Evolutionary conservation across 1,284 basidiomycete species (phyloP).

Genomic region (Meira nashicola): DNA sequence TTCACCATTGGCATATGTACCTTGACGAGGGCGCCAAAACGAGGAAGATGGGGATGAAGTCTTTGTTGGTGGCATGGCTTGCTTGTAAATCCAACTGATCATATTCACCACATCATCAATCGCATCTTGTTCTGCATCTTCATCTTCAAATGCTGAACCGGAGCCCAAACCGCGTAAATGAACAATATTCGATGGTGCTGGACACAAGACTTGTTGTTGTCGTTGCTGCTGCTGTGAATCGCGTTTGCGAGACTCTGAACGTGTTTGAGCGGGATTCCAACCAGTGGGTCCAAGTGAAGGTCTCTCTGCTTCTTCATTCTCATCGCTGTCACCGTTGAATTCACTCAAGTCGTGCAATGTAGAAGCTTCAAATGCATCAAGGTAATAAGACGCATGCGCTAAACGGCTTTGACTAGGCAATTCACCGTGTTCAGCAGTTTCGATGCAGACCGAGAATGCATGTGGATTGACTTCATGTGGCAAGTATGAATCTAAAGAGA

Average conservation of each 20-base stretch:
- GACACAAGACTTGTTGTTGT: constrained; percentile 5
- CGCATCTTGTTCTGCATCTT: not conserved
- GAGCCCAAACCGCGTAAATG: constrained; percentile 23
- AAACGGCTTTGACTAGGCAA: constrained; percentile 63
- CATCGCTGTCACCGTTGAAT: constrained; percentile 58
- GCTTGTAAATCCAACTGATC: constrained; percentile 50
- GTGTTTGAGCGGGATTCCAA: constrained; percentile 23
- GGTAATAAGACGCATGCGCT: constrained; percentile 58
- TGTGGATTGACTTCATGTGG: constrained; percentile 60
- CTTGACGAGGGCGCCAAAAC: constrained; percentile 6
- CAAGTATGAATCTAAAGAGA: constrained; percentile 14
- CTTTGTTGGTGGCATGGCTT: constrained; percentile 23
- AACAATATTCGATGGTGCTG: constrained; percentile 33
- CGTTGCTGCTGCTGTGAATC: constrained; percentile 9
- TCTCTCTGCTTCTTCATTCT: not conserved
- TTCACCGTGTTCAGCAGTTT: constrained; percentile 72
- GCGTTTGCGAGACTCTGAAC: constrained; percentile 18
- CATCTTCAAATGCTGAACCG: constrained; percentile 8
- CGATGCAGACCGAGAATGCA: constrained; percentile 76
- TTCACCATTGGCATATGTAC: not conserved
- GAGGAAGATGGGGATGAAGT: constrained; percentile 11
- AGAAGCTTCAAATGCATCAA: constrained; percentile 62
- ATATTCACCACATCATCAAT: constrained; percentile 42
- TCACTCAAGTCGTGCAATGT: constrained; percentile 54
- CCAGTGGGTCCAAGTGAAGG: constrained; percentile 43